Evolutionary conservation across 352 stramenopile genomes (phyloP), one percentile per base, ranked within the genome.

Genomic region (Globisporangium polare): DNA sequence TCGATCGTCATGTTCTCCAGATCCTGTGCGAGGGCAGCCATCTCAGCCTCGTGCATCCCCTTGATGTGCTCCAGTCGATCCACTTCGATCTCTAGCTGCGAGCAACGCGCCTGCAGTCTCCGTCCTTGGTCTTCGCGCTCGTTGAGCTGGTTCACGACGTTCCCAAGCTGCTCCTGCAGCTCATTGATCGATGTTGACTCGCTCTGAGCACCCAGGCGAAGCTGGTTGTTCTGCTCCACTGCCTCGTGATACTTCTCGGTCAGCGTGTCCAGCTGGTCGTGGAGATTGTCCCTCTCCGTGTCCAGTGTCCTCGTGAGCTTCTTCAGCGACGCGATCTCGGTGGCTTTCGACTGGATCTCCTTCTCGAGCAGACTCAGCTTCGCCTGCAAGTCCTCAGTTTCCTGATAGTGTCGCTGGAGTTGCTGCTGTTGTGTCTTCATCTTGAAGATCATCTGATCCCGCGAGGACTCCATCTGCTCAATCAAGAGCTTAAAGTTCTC

Each of bases 1-100:
- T 95, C 86, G 22, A 93, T 70, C 10, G 83, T 95, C 86, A 95
- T 95, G 60, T 95, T 92, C 54, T 95, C 83, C 37, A 95, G 65
- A 56, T 95, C 86, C 65, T 92, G 83, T 10, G 73, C 66, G 1
- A 95, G 73, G 31, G 86, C 86, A 2, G 72, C 63, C 37, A 86
- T 61, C 56, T 95, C 86, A 0, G 73, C 81, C 42, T 79, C 80
- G 58, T 77, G 73, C 73, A 93, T 82, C 3, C 75, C 81, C 53
- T 90, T 88, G 7, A 79, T 55, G 51, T 90, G 80, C 33, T 85
- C 77, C 8, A 88, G 52, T 24, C 53, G 70, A 42, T 88, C 75
- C 22, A 89, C 59, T 42, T 90, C 75, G 26, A 61, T 75, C 52
- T 90, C 78, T 18, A 93, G 39, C 42, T 74, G 75, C 0, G 69